These are phyloP conservation scores for Xylariomycetidae sp. DNA, from an alignment of 2,329 filamentous ascomycete genomes.

Conservation along the genomic window DNA sequence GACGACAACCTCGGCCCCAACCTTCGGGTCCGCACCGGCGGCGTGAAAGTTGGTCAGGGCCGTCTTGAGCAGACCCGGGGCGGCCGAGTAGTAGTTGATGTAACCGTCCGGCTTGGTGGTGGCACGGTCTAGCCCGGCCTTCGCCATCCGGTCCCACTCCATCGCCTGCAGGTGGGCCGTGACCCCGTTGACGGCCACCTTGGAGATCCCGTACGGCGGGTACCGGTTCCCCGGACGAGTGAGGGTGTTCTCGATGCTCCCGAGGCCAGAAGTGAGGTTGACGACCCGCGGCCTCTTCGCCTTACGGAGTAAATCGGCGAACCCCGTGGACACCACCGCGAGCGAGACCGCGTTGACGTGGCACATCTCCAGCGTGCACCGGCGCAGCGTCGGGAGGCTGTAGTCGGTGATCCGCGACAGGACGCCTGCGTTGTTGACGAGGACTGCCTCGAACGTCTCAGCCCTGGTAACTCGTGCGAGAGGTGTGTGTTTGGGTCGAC, in stretches of 20 bases:
- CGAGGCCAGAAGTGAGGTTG: constrained; percentile 7
- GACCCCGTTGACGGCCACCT: constrained; percentile 7
- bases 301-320: constrained; percentile 2
- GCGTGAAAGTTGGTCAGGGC: constrained; percentile 1
- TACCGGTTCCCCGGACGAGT: constrained; percentile 3
- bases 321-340: constrained; percentile 2
- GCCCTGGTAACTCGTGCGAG: neutral
- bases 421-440: constrained; percentile 8
- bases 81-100: constrained; percentile 2
- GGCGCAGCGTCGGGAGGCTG: neutral
- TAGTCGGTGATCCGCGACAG: neutral
- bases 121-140: neutral
- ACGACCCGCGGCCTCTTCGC: constrained; percentile 4
- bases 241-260: constrained; percentile 3
- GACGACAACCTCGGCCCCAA: constrained; percentile 5
- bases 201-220: constrained; percentile 4
- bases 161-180: constrained; percentile 6
- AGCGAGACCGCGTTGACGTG: constrained; percentile 4
- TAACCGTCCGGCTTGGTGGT: constrained; percentile 1
- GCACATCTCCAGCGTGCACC: constrained; percentile 2
- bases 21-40: neutral
- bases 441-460: constrained; percentile 1
- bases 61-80: constrained; percentile 3
- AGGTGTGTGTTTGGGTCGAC: too few species aligned
- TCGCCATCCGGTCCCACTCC: constrained; percentile 5